Evolutionary conservation across 202 grass and related monocot genomes (phyloP), one percentile per base, ranked within the genome.

Genomic region (Eragrostis tef): DNA sequence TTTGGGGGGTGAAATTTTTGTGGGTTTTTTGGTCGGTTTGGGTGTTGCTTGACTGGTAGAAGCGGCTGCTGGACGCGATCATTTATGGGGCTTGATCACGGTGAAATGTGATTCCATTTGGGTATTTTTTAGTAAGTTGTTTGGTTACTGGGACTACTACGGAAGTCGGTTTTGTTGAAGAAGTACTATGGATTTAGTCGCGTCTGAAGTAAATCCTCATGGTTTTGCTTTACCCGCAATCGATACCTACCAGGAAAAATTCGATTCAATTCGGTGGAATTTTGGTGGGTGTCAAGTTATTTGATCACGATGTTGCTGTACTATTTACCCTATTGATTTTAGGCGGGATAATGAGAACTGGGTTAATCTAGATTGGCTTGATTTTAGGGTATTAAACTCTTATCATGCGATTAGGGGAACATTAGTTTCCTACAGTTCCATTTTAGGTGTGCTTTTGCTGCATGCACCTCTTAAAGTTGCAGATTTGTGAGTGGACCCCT

Each of bases 401-500:
- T 21, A 21, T 68, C 66, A 17, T 77, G 67, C 73, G 50, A 51
- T 53, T 45, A 69, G 70, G 75, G 61, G 27, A 49, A 0, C 17
- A 62, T 79, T 45, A 61, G 22, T 24, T 56, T 71, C 26, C 34
- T 43, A 65, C 16, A 67, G n/a, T 51, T 73, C 39, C 41, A 19
- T 22, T 58, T 66, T 45, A 24, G 67, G 57, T 83, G 74, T 79
- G 72, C 22, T 89, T 89, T 89, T 74, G 59, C 67, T 86, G 87
- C 83, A 89, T 86, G 87, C 73, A 79, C 87, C 87, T 74, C 42
- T 48, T 16, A 8, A 51, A 82, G 29, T 73, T 31, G 19, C 52
- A n/a, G 73, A 89, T 86, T 86, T 89, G 19, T 79, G 82, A 68
- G 24, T 78, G 49, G 43, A 78, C 60, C 87, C 87, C 16, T 73